Evolutionary conservation across 1,139 yeast species (phyloP), one percentile per base, ranked within the genome.

Genomic region (Entelexis sorbosivorans): DNA sequence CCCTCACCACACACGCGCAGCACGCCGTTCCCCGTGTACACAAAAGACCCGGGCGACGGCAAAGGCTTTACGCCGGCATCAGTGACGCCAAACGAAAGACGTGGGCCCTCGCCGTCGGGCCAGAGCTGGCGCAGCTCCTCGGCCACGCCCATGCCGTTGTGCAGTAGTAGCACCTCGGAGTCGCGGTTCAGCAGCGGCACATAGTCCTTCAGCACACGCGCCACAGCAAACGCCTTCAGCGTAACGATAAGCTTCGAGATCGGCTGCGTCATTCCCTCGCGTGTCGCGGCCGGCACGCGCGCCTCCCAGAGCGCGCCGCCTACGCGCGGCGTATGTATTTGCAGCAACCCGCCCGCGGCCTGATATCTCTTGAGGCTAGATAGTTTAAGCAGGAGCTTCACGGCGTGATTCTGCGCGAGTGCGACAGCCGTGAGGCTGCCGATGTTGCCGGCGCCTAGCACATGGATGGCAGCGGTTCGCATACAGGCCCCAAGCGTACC

Each of bases 141-240:
- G 4, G 76, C 69, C 43, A 78, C 72, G 1, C 95, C 94, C 73
- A 80, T 72, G 3, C 93, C 94, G 61, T 85, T 84, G 59, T 88
- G 94, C 6, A 88, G 61, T n/a, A 89, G 66, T 42, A 88, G 59
- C 3, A 88, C 65, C 52, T 77, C 79, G 1, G 89, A 74, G 3
- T 66, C 58, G 6, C 67, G 58, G 20, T 64, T 58, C 43, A 79
- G 70, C 42, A 70, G 66, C 2, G 69, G 68, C 28, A 69, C 58
- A 56, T 77, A 73, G 29, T 73, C 73, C 38, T 62, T 58, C 20
- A 84, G 57, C 1, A 83, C 83, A 4, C 61, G 53, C 16, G 66
- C 66, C 0, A 78, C 73, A 38, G 75, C 81, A 58, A 78, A 75
- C 0, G 85, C 74, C 64, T 84, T 85, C 10, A 91, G 82, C 31